Base-by-base conservation (phyloP, 371 early-diverging fungal species). In the Vavraia culicis region DNA sequence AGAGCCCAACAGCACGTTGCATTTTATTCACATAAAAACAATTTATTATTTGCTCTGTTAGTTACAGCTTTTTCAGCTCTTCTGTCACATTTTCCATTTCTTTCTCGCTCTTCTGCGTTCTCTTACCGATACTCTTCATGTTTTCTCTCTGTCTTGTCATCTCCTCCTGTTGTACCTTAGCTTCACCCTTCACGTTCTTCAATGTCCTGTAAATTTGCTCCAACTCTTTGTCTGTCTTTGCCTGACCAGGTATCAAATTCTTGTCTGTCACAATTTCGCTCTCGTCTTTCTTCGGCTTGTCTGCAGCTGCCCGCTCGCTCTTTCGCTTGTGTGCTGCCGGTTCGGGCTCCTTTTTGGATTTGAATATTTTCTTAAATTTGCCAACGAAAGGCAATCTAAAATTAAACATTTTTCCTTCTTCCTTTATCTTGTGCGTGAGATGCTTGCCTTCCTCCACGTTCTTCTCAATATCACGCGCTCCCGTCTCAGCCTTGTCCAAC, bases 191-290 rank as follows among this genome's bases (percentile, higher is more conserved):
- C n/a, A 66, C 56, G 10, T 43, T 46, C 43, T 45, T 55, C 13
- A 62, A 18, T 14, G 31, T 33, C 22, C 57, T 46, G 9, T 46
- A 38, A 10, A 62, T 48, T 15, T 23, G 39, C 1, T 43, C 21
- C 33, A 66, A 36, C 31, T 66, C 60, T 31, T 58, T 39, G 50
- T 65, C 54, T 11, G 66, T 65, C 13, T 63, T 57, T 35, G 48
- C 39, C 41, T 56, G 46, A 22, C 58, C 63, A 9, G 38, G 46
- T 35, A 44, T 34, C 8, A 22, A 40, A n/a, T 14, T 8, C 8
- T 22, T 19, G 9, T n/a, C 46, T 36, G 11, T 41, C 49, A 13
- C 35, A 19, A 49, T 34, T 8, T 46, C 23, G n/a, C n/a, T 49
- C 14, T 59, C 46, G 41, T 41, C 31, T 34, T 33, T n/a, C n/a